Conservation (phyloP, 192 early-diverging fungal species). For the Ambispora gerdemannii region DNA sequence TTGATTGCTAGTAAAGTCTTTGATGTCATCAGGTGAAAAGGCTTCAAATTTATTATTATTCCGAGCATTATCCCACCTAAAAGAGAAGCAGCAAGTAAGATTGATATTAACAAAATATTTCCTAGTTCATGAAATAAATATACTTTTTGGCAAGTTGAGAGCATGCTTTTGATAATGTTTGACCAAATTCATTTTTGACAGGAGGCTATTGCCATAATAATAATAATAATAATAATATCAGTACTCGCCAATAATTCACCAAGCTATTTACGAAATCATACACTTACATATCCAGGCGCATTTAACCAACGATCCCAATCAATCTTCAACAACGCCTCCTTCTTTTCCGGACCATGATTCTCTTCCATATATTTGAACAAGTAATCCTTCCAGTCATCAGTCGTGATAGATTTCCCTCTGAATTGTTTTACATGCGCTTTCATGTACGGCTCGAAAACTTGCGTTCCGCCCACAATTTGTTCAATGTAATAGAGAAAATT, state of each 20-base stretch:
- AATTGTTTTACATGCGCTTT: constrained; percentile 78
- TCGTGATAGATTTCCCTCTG: constrained; percentile 84
- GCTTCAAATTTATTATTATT: constrained; percentile 43
- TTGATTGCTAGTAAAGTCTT: constrained; percentile 71
- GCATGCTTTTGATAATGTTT: constrained; percentile 78
- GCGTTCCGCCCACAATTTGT: constrained; percentile 75
- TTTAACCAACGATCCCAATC: constrained; percentile 92
- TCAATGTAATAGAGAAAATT: constrained; percentile 93
- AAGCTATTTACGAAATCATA: background rate
- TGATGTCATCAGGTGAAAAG: constrained; percentile 64
- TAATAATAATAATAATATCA: background rate
- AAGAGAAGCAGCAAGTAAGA: too few relatives aligned
- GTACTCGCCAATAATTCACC: constrained; percentile 17
- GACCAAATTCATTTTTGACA: constrained; percentile 80
- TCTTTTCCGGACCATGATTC: constrained; percentile 50
- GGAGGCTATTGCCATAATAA: constrained; percentile 54
- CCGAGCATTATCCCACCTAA: constrained; percentile 62
- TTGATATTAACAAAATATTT: too few relatives aligned
- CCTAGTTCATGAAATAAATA: background rate
- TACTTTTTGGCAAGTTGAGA: constrained; percentile 68
- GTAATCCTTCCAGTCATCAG: constrained; percentile 82
- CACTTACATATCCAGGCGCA: constrained; percentile 76
- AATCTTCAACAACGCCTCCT: constrained; percentile 68
- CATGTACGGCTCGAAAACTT: constrained; percentile 84
- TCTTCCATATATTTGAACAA: constrained; percentile 77